These are phyloP conservation scores for Cystobasidium onofrii DNA, from an alignment of 768 basidiomycete genomes.

Conservation along the genomic window DNA sequence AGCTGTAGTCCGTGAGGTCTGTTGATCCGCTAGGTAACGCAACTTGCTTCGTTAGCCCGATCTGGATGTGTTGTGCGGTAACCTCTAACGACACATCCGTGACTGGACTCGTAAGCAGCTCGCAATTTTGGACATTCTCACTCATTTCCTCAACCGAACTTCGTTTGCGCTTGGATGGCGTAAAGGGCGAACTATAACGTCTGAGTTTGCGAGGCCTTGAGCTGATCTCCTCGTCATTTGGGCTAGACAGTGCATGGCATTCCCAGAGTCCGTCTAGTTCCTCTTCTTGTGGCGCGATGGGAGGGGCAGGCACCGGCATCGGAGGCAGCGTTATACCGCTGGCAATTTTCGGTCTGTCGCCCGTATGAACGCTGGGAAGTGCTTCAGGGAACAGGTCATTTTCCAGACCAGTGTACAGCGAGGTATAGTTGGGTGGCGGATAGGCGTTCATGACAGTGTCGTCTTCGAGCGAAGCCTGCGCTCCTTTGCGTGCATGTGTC, in stretches of 20 bases:
- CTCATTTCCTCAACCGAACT: slow-evolving; percentile 71
- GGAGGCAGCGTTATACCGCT: neutral
- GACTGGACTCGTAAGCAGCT: slow-evolving; percentile 62
- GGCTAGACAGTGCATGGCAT: neutral
- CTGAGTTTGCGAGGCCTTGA: slow-evolving; percentile 85
- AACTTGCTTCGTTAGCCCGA: too few relatives aligned
- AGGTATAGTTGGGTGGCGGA: too few relatives aligned
- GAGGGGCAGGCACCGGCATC: neutral
- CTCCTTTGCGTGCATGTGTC: too few relatives aligned
- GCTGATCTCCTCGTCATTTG: slow-evolving; percentile 33
- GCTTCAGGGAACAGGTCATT: neutral
- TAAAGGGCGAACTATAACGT: slow-evolving; percentile 86
- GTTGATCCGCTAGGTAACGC: neutral
- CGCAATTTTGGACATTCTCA: slow-evolving; percentile 74
- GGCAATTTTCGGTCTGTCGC: neutral
- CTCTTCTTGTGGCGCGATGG: neutral
- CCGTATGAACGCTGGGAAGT: neutral
- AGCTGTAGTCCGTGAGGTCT: neutral
- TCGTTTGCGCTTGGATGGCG: slow-evolving; percentile 89
- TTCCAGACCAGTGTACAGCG: too few relatives aligned
- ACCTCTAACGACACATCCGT: neutral
- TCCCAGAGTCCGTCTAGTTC: neutral
- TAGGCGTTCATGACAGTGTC: too few relatives aligned
- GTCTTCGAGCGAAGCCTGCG: too few relatives aligned
- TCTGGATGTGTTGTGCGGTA: too few relatives aligned